Percentiles rank a stretch among this genome's conserved stretches.
Conservation (phyloP, 2,329 filamentous ascomycete genomes). For the Diplodia intermedia region DNA sequence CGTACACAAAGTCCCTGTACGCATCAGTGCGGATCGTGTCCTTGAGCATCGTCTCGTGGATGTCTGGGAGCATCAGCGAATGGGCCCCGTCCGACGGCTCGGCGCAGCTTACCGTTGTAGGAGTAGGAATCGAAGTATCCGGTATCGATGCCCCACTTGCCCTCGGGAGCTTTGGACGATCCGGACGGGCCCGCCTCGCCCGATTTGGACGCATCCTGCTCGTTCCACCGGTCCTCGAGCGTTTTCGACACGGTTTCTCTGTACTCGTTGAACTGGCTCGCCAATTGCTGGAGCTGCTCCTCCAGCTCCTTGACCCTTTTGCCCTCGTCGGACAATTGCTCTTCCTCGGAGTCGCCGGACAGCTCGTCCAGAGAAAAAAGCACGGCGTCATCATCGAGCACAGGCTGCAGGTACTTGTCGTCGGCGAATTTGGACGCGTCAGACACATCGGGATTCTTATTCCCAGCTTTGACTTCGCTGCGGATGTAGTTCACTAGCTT, state of each 20-base stretch:
- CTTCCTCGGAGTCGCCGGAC: background rate
- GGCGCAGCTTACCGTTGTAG: conserved; percentile 65
- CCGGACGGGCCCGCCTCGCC: conserved; percentile 40
- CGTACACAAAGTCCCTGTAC: conserved; percentile 94
- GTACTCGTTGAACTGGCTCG: conserved; percentile 51
- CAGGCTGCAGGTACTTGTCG: conserved; percentile 82
- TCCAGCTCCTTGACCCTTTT: conserved; percentile 30
- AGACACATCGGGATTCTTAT: conserved; percentile 62
- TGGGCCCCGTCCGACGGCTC: background rate
- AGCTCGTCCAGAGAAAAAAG: conserved; percentile 88
- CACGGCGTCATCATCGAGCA: conserved; percentile 86
- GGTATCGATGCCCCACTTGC: conserved; percentile 60
- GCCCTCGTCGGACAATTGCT: conserved; percentile 38
- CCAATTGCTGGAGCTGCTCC: conserved; percentile 40
- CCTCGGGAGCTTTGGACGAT: conserved; percentile 9
- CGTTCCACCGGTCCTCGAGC: conserved; percentile 45
- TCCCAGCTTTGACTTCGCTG: conserved; percentile 48
- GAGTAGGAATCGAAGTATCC: conserved; percentile 71
- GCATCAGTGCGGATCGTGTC: conserved; percentile 86
- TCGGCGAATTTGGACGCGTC: conserved; percentile 70
- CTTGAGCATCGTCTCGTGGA: conserved; percentile 96
- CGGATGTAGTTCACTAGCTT: conserved; percentile 60
- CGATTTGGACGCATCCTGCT: conserved; percentile 43
- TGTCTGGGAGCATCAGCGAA: conserved; percentile 61
- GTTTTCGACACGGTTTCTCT: conserved; percentile 41